Evolutionary conservation across 495 filamentous ascomycete genomes (phyloP).

Genomic region (Evernia prunastri): DNA sequence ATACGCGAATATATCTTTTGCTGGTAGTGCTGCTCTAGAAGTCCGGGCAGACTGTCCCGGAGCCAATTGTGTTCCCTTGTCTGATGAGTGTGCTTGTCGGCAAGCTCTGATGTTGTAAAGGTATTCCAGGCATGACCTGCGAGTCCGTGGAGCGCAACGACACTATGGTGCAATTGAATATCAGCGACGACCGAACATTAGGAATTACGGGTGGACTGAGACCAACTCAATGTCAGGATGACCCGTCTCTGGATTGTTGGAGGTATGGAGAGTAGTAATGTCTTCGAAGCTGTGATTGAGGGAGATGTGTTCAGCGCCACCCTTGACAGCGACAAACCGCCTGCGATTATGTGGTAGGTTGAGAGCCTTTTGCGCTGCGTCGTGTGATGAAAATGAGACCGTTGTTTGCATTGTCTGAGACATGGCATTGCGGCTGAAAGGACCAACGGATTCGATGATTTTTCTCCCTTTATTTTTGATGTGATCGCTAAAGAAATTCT

Average conservation of each 20-base stretch:
- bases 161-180: not conserved
- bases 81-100: not conserved
- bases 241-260: not conserved
- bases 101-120: not conserved
- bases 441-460: not conserved
- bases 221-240: slow-evolving; percentile 7
- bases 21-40: not conserved
- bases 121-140: slow-evolving; percentile 9
- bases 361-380: not conserved
- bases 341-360: not conserved
- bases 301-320: not conserved
- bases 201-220: not conserved
- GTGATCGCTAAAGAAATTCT: slow-evolving; percentile 1
- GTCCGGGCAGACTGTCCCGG: slow-evolving; percentile 3
- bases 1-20: slow-evolving; percentile 1
- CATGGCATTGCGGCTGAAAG: not conserved
- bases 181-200: not conserved
- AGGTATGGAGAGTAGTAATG: slow-evolving; percentile 8
- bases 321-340: not conserved
- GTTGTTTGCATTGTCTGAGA: not conserved
- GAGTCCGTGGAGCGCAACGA: slow-evolving; percentile 8
- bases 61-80: slow-evolving; percentile 4
- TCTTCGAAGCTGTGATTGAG: not conserved
- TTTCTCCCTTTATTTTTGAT: not conserved
- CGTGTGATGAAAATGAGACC: slow-evolving; percentile 6